Evolutionary conservation across 176 grass and related monocot genomes (phyloP).

Genomic region (Hordeum marinum): DNA sequence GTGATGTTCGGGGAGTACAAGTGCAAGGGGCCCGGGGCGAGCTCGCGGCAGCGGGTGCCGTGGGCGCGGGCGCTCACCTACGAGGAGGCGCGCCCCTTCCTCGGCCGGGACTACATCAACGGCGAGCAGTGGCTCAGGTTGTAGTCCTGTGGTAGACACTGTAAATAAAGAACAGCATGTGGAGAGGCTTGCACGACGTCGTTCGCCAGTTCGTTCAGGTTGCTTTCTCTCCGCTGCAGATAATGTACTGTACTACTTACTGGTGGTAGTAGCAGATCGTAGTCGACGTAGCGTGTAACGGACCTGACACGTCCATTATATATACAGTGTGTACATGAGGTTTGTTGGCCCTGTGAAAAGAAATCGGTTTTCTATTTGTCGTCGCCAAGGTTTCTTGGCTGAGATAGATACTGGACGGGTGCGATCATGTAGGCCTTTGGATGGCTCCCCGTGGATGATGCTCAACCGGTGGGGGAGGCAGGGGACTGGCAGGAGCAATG

Average conservation of each 20-base stretch:
- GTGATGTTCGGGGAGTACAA: slow-evolving; percentile 74
- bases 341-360: background rate
- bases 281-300: slow-evolving; percentile 4
- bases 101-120: slow-evolving; percentile 62
- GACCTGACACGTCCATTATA: slow-evolving; percentile 8
- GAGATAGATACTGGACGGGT: no score
- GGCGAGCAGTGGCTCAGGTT: slow-evolving; percentile 78
- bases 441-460: no score
- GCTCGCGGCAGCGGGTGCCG: slow-evolving; percentile 42
- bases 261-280: background rate
- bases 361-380: background rate
- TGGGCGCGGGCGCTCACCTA: slow-evolving; percentile 82
- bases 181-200: background rate
- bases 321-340: background rate
- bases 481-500: no score
- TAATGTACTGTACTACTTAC: background rate
- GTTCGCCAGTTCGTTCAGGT: background rate
- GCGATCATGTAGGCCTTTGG: no score
- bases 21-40: slow-evolving; percentile 69
- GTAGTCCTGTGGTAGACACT: no score
- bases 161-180: background rate
- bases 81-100: slow-evolving; percentile 66
- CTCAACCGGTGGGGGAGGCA: no score
- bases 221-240: background rate
- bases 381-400: no score